phyloP scores from a whole-genome alignment of 495 filamentous ascomycete species.

The Neurospora hispaniola region DNA sequence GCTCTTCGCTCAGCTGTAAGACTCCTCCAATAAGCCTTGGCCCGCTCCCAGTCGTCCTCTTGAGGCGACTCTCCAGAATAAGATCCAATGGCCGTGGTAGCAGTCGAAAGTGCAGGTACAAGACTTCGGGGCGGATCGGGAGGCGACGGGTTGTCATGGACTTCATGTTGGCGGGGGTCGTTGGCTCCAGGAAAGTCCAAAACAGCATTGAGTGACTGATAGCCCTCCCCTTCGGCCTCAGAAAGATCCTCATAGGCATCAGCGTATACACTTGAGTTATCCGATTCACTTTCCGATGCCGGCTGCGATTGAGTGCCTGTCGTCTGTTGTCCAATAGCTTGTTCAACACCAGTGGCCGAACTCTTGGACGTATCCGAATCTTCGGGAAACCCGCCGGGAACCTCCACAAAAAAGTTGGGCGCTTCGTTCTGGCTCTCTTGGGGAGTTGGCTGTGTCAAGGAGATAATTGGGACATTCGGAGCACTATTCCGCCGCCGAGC shows the following conservation, averaged over 20 bases:
- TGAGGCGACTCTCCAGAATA: conserved; percentile 1
- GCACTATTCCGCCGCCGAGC: conserved; percentile 7
- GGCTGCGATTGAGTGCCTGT: background rate
- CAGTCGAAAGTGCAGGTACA: conserved; percentile 3
- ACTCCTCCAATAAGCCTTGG: conserved; percentile 54
- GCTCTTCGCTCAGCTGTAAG: conserved; percentile 47
- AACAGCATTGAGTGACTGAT: conserved; percentile 76
- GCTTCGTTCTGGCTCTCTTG: conserved; percentile 6
- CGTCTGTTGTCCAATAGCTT: background rate
- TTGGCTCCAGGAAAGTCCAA: conserved; percentile 46
- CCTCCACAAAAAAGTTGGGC: conserved; percentile 19
- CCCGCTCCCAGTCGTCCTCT: conserved; percentile 48
- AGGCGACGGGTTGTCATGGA: background rate
- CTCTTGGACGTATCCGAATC: conserved; percentile 18
- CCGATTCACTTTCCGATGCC: conserved; percentile 12
- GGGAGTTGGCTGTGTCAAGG: conserved; percentile 28
- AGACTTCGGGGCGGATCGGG: background rate
- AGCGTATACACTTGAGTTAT: conserved; percentile 60
- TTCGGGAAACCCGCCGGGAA: conserved; percentile 37
- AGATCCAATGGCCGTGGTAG: conserved; percentile 10
- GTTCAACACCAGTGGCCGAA: background rate
- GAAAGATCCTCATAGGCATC: conserved; percentile 75
- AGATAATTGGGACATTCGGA: conserved; percentile 23
- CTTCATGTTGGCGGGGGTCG: background rate
- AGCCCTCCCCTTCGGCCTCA: conserved; percentile 60